These are phyloP conservation scores for Solanum hybrid DNA, from an alignment of 305 asterid species.

Conservation along the genomic window DNA sequence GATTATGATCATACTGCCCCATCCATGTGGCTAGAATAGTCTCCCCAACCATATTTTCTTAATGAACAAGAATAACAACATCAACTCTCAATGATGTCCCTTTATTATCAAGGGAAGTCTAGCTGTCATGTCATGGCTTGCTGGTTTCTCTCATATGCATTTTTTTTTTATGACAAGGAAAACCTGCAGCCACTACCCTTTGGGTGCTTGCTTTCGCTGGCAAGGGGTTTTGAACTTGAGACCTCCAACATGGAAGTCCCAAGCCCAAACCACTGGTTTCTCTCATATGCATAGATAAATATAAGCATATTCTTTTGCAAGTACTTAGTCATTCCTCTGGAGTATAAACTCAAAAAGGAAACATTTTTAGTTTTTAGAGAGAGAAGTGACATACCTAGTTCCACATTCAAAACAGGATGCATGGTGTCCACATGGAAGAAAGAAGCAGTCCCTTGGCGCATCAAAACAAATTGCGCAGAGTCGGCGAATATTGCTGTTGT, in stretches of 20 bases:
- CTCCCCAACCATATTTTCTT: background rate
- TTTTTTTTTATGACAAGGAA: no score
- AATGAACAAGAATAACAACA: background rate
- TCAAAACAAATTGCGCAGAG: slow-evolving; percentile 82
- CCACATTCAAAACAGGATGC: slow-evolving; percentile 78
- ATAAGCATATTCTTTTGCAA: background rate
- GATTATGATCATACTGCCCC: background rate
- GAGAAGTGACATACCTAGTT: slow-evolving; percentile 37
- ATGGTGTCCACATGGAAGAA: slow-evolving; percentile 85
- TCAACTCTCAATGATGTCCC: background rate
- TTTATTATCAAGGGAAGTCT: background rate
- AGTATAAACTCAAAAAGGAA: background rate
- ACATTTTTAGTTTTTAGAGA: background rate
- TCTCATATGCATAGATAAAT: background rate
- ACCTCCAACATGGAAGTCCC: no score
- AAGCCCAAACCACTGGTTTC: background rate
- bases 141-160: no score
- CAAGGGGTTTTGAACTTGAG: no score
- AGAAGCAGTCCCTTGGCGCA: slow-evolving; percentile 73
- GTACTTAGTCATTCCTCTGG: background rate
- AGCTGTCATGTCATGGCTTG: background rate
- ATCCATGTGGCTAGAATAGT: background rate
- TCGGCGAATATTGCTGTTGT: slow-evolving; percentile 18
- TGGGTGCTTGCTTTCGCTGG: no score
- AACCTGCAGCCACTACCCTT: no score